Evolutionary conservation across 1,284 basidiomycete species (phyloP).

Genomic region (Coniferiporia sulphurascens): DNA sequence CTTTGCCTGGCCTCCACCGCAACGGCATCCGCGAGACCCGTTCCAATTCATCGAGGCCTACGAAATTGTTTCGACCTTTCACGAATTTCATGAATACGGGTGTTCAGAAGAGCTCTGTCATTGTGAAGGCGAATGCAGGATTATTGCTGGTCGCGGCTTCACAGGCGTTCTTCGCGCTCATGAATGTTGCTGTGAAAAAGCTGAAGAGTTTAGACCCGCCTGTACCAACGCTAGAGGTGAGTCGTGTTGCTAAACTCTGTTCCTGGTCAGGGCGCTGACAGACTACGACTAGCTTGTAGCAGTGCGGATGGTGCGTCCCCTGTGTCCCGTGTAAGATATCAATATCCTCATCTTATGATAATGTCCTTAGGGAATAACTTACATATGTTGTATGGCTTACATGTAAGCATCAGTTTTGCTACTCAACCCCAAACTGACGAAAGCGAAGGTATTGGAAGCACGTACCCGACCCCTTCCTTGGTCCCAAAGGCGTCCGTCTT

Average conservation of each 20-base stretch:
- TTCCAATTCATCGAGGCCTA: neutral
- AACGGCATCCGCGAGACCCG: neutral
- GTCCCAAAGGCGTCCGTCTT: conserved; percentile 14
- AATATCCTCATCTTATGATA: neutral
- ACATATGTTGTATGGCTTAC: conserved; percentile 34
- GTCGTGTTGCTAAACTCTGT: conserved; percentile 18
- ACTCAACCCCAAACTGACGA: conserved; percentile 1
- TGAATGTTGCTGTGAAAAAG: conserved; percentile 59
- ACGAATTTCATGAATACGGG: neutral
- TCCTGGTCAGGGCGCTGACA: neutral
- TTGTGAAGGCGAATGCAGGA: conserved; percentile 45
- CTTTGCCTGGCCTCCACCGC: neutral
- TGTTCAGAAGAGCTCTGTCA: neutral
- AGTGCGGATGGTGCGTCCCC: conserved; percentile 40
- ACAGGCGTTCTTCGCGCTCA: conserved; percentile 58
- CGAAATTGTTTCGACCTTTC: neutral
- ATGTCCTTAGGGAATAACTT: conserved; percentile 31
- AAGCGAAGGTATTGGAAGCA: conserved; percentile 4
- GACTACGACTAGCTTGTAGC: conserved; percentile 34
- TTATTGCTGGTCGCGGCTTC: conserved; percentile 54
- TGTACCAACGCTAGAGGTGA: conserved; percentile 52
- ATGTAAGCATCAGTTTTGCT: conserved; percentile 29
- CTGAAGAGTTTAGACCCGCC: conserved; percentile 55
- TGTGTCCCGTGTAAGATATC: neutral
- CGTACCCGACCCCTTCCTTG: conserved; percentile 15